Evolutionary conservation across 805 yeast species (phyloP).

Genomic region (Saturnispora mendoncae): DNA sequence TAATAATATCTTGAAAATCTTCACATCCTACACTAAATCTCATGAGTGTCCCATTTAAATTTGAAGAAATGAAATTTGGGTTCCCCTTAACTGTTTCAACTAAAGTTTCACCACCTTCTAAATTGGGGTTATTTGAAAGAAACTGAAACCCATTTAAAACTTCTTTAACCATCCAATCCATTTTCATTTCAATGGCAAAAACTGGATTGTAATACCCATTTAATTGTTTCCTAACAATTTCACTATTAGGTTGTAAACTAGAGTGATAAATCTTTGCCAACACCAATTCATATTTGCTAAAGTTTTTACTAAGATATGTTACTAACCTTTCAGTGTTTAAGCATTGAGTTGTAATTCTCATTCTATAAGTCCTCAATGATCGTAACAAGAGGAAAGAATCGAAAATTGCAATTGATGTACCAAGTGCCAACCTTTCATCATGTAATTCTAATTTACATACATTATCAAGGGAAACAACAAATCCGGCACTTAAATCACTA

Average conservation of each 20-base stretch:
- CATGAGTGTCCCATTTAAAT: constrained; percentile 22
- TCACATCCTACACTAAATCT: constrained; percentile 49
- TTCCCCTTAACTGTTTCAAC: constrained; percentile 36
- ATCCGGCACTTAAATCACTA: constrained; percentile 45
- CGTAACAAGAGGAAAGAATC: constrained; percentile 40
- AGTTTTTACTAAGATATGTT: constrained; percentile 30
- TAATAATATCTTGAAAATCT: constrained; percentile 40
- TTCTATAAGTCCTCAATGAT: constrained; percentile 42
- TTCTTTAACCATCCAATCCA: constrained; percentile 30
- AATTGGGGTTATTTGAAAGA: constrained; percentile 40
- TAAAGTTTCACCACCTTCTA: constrained; percentile 43
- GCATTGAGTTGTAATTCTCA: constrained; percentile 41
- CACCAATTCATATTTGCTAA: constrained; percentile 28
- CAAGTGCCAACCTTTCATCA: constrained; percentile 36
- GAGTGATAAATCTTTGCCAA: constrained; percentile 35
- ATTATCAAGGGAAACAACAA: constrained; percentile 34
- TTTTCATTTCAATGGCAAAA: constrained; percentile 34
- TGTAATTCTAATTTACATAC: constrained; percentile 29
- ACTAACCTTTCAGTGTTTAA: constrained; percentile 36
- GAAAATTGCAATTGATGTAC: constrained; percentile 44
- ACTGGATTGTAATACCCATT: constrained; percentile 39
- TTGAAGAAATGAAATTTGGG: constrained; percentile 22
- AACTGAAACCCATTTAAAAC: constrained; percentile 40
- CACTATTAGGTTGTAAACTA: constrained; percentile 35
- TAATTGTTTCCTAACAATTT: constrained; percentile 33